These are phyloP conservation scores for Ophiorrhiza pumila DNA, from an alignment of 257 asterid genomes.

Conservation along the genomic window DNA sequence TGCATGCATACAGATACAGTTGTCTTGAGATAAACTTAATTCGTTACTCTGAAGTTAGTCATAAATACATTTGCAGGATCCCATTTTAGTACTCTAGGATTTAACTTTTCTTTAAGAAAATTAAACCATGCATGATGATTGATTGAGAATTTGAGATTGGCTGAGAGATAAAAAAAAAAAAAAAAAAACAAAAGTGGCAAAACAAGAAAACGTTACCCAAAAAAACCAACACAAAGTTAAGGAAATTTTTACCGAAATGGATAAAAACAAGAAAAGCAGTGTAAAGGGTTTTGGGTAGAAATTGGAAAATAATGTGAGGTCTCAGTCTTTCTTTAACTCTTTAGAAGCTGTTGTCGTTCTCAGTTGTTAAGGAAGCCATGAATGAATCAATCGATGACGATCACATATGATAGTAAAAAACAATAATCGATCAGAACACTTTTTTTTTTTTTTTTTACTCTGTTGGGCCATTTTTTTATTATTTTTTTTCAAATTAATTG, in stretches of 20 bases:
- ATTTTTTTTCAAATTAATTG: slow-evolving; percentile 2
- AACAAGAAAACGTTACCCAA: too few relatives aligned
- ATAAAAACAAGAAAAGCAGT: too few relatives aligned
- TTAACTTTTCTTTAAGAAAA: too few relatives aligned
- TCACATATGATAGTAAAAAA: slow-evolving; percentile 2
- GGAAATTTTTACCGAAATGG: background rate
- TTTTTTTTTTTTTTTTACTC: background rate
- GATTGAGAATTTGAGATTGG: too few relatives aligned
- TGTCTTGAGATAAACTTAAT: slow-evolving; percentile 1
- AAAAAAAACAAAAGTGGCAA: too few relatives aligned
- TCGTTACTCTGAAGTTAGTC: background rate
- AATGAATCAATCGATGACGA: slow-evolving; percentile 1
- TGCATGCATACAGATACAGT: too few relatives aligned
- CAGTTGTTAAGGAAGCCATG: slow-evolving; percentile 19
- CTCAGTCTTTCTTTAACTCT: background rate
- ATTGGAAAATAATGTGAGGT: background rate
- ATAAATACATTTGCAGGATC: background rate
- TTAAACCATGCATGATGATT: too few relatives aligned
- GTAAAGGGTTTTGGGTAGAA: background rate
- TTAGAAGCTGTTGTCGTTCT: slow-evolving; percentile 15
- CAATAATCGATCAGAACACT: background rate
- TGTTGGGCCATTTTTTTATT: background rate
- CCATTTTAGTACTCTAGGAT: too few relatives aligned
- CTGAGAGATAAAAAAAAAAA: too few relatives aligned
- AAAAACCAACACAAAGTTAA: too few relatives aligned